Evolutionary conservation across 371 early-diverging fungal species (phyloP).

Genomic region (Chytridium lagenaria): DNA sequence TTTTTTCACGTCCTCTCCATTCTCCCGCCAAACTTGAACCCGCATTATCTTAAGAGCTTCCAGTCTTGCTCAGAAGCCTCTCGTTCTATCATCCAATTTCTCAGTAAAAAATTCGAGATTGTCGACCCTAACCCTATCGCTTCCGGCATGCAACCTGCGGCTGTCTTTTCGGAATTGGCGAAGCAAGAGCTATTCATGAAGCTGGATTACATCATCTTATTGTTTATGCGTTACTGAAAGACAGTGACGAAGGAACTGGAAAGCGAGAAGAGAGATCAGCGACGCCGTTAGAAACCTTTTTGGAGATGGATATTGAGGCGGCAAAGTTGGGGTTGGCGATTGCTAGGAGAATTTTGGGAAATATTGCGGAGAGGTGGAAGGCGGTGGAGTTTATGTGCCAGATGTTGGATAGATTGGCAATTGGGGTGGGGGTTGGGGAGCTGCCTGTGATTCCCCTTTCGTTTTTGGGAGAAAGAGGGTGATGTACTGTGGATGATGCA

Average conservation of each 20-base stretch:
- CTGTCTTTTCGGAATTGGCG: slow-evolving; percentile 2
- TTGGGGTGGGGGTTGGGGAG: slow-evolving; percentile 9
- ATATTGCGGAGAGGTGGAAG: background rate
- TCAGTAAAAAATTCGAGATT: background rate
- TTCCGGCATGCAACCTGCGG: background rate
- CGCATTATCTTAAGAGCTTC: background rate
- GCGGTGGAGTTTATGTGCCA: background rate
- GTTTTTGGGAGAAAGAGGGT: background rate
- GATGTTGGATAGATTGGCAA: background rate
- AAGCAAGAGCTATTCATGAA: slow-evolving; percentile 9
- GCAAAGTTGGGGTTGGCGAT: background rate
- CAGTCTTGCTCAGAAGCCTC: background rate
- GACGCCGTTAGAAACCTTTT: background rate
- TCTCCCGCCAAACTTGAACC: background rate
- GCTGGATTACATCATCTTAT: slow-evolving; percentile 7
- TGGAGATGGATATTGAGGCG: background rate
- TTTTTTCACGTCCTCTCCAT: background rate
- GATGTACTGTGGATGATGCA: too few species aligned
- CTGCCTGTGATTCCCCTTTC: too few species aligned
- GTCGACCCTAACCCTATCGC: background rate
- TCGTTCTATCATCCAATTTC: background rate
- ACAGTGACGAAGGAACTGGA: background rate
- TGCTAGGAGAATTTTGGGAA: background rate
- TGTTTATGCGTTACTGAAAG: slow-evolving; percentile 9
- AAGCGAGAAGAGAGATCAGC: too few species aligned